Evolutionary conservation across 306 rosid species (phyloP), one percentile per base, ranked within the genome.

Genomic region (Corylus avellana): DNA sequence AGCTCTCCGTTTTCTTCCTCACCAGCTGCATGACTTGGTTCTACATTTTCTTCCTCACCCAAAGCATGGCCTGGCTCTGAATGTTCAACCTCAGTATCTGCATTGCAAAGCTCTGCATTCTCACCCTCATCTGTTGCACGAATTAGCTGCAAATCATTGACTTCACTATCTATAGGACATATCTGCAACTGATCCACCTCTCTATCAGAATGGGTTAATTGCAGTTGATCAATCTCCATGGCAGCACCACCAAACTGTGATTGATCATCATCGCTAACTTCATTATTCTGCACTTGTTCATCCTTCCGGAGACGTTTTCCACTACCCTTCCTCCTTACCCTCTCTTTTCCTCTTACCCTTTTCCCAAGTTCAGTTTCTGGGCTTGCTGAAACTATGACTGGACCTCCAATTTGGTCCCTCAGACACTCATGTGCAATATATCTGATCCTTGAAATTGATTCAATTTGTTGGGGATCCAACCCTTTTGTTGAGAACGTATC

Each of bases 381-480:
- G 75, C 79, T 75, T 48, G 83, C 81, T 18, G 98, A 77, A 68
- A 80, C 85, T 4, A 86, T 75, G 69, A 81, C 84, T 8, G 96
- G 92, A 79, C 99, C 97, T 8, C 96, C 97, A 55, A 96, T 77
- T 83, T 96, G 99, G 86, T 91, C 99, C 81, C 99, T 93, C 84
- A 93, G 86, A 81, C 99, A 96, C 83, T 91, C 96, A 84, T 93
- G 97, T 0, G 97, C 96, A 76, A 96, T 90, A 77, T 39, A 83
- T 78, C 98, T 88, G 81, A 96, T 96, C 88, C 88, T 85, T n/a
- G 91, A 89, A 83, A 96, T 90, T 63, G 90, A 85, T 13, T 90
- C 96, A 72, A 90, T 85, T 88, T 96, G 99, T 71, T 85, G 90
- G 35, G 86, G 82, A 84, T 96, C 97, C 85, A 96, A 87, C 59